A percentile compares a stretch with the other conserved stretches of the same genome.
Conservation (phyloP, 1,284 basidiomycete genomes). For the Dichomitus squalens region DNA sequence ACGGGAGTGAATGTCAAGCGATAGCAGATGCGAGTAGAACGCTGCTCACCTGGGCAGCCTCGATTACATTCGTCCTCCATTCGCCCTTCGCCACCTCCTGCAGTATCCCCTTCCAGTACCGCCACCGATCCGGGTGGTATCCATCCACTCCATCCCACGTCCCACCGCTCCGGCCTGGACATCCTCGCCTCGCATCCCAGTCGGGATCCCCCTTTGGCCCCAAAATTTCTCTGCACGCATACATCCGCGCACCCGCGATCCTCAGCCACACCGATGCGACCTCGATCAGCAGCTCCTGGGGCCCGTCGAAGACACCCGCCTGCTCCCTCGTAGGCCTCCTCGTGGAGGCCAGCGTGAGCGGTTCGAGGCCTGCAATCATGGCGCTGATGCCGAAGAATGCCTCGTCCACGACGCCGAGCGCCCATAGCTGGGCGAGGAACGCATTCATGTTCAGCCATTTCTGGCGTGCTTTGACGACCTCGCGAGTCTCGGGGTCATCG, state of each 20-base stretch:
- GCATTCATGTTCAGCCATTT: constrained; percentile 16
- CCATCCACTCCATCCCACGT: constrained; percentile 19
- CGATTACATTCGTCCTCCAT: constrained; percentile 11
- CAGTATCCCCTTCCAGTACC: constrained; percentile 11
- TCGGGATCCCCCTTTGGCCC: constrained; percentile 16
- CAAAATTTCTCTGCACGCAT: constrained; percentile 9
- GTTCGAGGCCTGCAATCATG: constrained; percentile 14
- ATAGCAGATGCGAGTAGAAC: too few species aligned
- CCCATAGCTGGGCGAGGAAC: constrained; percentile 17
- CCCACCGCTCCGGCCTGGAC: constrained; percentile 10
- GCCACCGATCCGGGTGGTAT: constrained; percentile 14
- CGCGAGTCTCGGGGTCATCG: background rate
- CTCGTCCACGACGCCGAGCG: constrained; percentile 11
- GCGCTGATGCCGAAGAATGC: constrained; percentile 10
- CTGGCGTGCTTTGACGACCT: constrained; percentile 1
- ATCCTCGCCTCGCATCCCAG: background rate
- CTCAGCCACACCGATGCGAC: constrained; percentile 9
- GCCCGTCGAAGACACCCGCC: background rate
- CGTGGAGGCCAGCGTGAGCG: constrained; percentile 6
- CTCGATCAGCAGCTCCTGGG: constrained; percentile 12
- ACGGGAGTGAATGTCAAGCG: background rate
- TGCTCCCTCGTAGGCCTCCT: background rate
- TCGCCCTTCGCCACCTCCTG: background rate
- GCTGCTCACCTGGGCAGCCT: constrained; percentile 13
- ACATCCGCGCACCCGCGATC: constrained; percentile 13